These are phyloP conservation scores for Globisporangium nunn DNA, from an alignment of 352 stramenopile genomes.

Conservation along the genomic window DNA sequence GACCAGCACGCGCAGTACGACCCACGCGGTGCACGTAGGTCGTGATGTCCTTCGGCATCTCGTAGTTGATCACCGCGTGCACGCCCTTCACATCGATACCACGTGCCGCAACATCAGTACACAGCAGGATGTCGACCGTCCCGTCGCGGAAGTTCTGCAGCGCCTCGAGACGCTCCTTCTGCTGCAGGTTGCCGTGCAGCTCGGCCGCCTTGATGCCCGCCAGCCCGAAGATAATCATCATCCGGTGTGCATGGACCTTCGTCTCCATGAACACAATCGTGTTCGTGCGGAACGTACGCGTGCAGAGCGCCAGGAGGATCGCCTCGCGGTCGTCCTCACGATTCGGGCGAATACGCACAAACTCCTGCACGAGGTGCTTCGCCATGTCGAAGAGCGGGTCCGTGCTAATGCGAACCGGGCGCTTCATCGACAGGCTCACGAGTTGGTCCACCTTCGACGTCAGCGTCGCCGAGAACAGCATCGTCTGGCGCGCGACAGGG, in stretches of 20 bases:
- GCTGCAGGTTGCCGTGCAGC: slow-evolving; percentile 97
- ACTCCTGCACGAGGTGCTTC: slow-evolving; percentile 96
- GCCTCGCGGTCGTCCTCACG: slow-evolving; percentile 92
- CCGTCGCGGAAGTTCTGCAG: slow-evolving; percentile 95
- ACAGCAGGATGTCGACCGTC: slow-evolving; percentile 94
- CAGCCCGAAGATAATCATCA: slow-evolving; percentile 96
- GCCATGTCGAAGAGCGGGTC: slow-evolving; percentile 94
- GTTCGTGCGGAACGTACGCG: slow-evolving; percentile 91
- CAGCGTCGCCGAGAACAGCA: slow-evolving; percentile 99
- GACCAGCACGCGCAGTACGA: slow-evolving; percentile 95
- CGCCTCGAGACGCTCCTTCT: slow-evolving; percentile 94
- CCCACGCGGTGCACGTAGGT: slow-evolving; percentile 99
- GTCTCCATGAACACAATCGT: slow-evolving; percentile 99
- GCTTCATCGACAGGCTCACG: slow-evolving; percentile 95
- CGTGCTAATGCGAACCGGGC: slow-evolving; percentile 92
- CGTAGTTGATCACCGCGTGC: slow-evolving; percentile 99
- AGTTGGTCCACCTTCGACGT: slow-evolving; percentile 97
- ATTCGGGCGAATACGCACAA: slow-evolving; percentile 91
- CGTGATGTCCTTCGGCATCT: slow-evolving; percentile 97
- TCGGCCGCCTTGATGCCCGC: slow-evolving; percentile 95
- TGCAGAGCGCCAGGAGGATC: slow-evolving; percentile 94
- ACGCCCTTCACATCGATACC: slow-evolving; percentile 98
- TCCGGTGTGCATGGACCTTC: slow-evolving; percentile 93
- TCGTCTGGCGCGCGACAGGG: slow-evolving; percentile 93
- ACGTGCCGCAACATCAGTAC: slow-evolving; percentile 97